Base-by-base conservation (phyloP, 2,329 filamentous ascomycete genomes). In the Cladophialophora immunda region DNA sequence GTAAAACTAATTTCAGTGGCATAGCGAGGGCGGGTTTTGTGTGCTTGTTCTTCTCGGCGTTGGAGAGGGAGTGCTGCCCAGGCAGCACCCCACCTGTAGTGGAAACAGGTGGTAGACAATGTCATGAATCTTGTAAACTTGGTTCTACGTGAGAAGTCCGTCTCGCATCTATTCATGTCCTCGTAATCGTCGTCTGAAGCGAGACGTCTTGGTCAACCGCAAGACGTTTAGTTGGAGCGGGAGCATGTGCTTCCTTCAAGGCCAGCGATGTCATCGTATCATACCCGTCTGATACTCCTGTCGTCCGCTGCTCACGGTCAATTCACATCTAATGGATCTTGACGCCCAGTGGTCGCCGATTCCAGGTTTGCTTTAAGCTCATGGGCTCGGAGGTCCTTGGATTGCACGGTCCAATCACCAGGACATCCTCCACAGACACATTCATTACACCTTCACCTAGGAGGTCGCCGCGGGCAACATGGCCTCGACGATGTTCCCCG, bases 401-500 rank as follows among this genome's bases (percentile, higher is more conserved):
- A 45, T 19, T 11, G 2, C 1, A 9, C 38, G 17, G 19, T 11
- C 19, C n/a, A 8, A 45, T 45, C 17, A 11, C 19, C 1, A 50
- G 6, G 3, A 25, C 45, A 8, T n/a, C n/a, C 38, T n/a, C n/a
- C 38, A 41, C 15, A 6, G 15, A 19, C n/a, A 19, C 38, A 45
- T n/a, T n/a, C n/a, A n/a, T n/a, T 19, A 19, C 38, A 22, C 8
- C 15, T 38, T 45, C 1, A 45, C 22, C 45, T 50, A 25, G 19
- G 45, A 25, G 22, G 19, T 25, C 5, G 27, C 73, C 72, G 52
- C 72, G 41, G 36, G 66, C 66, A n/a, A 54, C 29, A 38, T 52
- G 30, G 72, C 74, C 62, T 75, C 74, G 4, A 75, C 66, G 32
- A 75, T 68, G 3, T 70, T 73, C 3, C 72, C 65, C 3, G 68